Evolutionary conservation across 202 grass and related monocot species (phyloP), one percentile per base, ranked within the genome.

Genomic region (Carex sylvatica): DNA sequence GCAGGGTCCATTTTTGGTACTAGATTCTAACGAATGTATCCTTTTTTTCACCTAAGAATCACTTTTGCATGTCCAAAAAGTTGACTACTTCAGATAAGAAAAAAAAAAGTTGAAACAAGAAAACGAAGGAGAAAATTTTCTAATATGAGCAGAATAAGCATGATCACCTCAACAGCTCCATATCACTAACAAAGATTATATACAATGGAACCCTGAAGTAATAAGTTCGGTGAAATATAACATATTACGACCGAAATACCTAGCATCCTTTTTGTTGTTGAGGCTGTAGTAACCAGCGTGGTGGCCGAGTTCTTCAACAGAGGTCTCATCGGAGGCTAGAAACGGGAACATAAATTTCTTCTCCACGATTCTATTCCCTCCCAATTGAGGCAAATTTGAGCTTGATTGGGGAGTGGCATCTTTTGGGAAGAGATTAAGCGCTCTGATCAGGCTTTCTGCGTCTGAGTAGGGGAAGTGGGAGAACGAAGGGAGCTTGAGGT

Each of bases 261-360:
- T 92, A 59, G 95, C 88, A 56, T 88, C 95, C 73, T 94, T 82
- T n/a, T 90, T 98, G 85, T 84, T 72, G 63, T 82, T 80, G 65
- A 98, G 92, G 79, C 82, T 84, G 87, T 93, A 98, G 86, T 98
- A 98, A 33, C 95, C 95, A 31, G 95, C 90, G 87, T 90, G 88
- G 86, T 98, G 95, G 6, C 95, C 95, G 61, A 94, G 90, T 71
- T 90, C 87, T 59, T 81, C 65, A 20, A 86, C 84, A 66, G 92
- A 93, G 64, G 22, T 24, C 20, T 2, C 60, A 8, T 75, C 89
- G 42, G 67, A 22, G 51, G 80, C 83, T 46, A 94, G 49, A 38
- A 91, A 81, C 9, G 88, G 88, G 80, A 97, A 89, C 70, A 2
- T 46, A 75, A 97, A 86, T 60, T 87, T 82, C 82, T 85, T 67